Percentiles rank a stretch among this genome's conserved stretches.
Conservation (phyloP, 768 basidiomycete genomes). For the Podaxis sp. region DNA sequence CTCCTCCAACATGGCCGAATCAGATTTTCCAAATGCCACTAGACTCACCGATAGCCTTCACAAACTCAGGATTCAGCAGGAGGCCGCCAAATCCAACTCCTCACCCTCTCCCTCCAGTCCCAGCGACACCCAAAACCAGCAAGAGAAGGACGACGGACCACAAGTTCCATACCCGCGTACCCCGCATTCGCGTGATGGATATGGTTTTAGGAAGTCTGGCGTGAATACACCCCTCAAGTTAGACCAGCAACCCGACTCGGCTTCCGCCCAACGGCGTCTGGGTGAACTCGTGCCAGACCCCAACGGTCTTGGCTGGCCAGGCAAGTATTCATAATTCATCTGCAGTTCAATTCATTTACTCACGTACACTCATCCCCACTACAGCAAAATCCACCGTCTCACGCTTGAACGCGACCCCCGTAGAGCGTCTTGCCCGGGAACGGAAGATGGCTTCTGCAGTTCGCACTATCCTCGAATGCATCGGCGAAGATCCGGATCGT, state of each 20-base stretch:
- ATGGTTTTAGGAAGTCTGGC: conserved; percentile 78
- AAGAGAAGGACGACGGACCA: conserved; percentile 7
- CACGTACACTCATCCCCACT: conserved; percentile 3
- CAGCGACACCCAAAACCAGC: neutral
- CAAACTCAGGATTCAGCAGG: conserved; percentile 36
- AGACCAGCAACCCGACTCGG: conserved; percentile 35
- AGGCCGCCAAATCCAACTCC: conserved; percentile 8
- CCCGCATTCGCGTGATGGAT: conserved; percentile 62
- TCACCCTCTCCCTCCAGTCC: conserved; percentile 10
- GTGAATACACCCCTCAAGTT: conserved; percentile 51
- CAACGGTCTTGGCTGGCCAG: conserved; percentile 92
- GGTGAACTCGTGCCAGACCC: conserved; percentile 44
- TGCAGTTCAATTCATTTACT: neutral
- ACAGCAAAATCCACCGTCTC: conserved; percentile 87
- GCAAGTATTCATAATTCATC: conserved; percentile 33
- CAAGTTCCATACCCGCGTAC: conserved; percentile 14
- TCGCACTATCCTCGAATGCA: conserved; percentile 90
- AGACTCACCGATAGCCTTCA: conserved; percentile 43
- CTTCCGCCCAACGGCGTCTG: conserved; percentile 15
- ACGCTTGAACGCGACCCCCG: conserved; percentile 75
- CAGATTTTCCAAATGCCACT: conserved; percentile 13
- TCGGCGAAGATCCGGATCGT: conserved; percentile 96
- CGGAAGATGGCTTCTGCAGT: conserved; percentile 79
- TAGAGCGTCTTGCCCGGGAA: conserved; percentile 68
- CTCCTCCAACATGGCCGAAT: neutral